Base-by-base conservation (phyloP, 345 rosid genomes). In the Brassica carinata region DNA sequence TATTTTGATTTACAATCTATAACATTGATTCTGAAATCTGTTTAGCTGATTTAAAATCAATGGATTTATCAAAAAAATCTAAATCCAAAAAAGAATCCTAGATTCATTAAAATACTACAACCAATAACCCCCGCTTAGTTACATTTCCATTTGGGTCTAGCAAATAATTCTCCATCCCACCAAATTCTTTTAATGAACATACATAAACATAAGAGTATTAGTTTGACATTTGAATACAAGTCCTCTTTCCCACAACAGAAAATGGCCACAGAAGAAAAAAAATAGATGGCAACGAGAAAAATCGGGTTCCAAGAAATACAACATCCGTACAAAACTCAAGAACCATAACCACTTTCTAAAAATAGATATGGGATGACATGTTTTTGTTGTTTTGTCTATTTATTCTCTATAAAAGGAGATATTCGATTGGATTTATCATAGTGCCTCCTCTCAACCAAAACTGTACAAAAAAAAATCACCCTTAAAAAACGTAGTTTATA, bases 361-460 rank as follows among this genome's bases (percentile, higher is more conserved):
- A 31, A 81, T 81, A 81, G 81, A 57, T 17, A 18, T 6, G 7
- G 4, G 26, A 30, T 14, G 43, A 34, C 9, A 63, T 29, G 23
- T 13, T 43, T 72, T 43, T 29, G 58, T 67, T 76, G 68, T 71
- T 33, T 58, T 43, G 64, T 76, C 57, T 76, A 19, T 75, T 29
- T 62, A 17, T 53, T 70, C 65, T 64, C 80, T 77, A 81, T 81
- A 77, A 66, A 72, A 77, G 77, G 66, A 76, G 6, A 45, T 40
- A 33, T 48, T 66, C 72, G 74, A 30, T 72, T 81, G 64, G 55
- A 76, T 72, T 45, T 58, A 65, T 55, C 31, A 58, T 30, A 55
- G 43, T 48, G 83, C 64, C 55, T 57, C 69, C 77, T 75, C 72
- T 75, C 40, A 53, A 58, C 9, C 72, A 55, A 43, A 76, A 45